Evolutionary conservation across 2,329 filamentous ascomycete genomes (phyloP), one percentile per base, ranked within the genome.

Genomic region (Diaporthe nobilis): DNA sequence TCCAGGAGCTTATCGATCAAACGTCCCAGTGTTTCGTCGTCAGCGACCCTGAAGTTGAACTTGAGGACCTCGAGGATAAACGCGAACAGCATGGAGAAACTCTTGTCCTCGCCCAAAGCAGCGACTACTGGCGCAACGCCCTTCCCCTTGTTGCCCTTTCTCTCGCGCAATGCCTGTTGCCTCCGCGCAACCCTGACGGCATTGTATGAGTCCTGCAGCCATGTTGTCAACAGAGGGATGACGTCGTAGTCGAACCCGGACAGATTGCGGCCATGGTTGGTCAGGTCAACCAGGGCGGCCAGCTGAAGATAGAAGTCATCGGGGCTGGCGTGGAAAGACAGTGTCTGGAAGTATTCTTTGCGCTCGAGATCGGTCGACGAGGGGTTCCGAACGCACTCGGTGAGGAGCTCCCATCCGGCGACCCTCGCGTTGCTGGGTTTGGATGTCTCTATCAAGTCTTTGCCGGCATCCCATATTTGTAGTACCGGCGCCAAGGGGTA

Each of bases 31-130:
- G 92, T 90, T 44, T 87, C 84, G 77, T 94, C 92, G 77, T 89
- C 89, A 34, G 93, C 91, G 44, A 91, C 88, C 78, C 92, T 93
- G 82, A 92, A 93, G 81, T 93, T 94, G 86, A 94, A 95, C 81
- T 94, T 95, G 85, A 94, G 91, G 72, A 94, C 87, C 77, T 94
- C 91, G 75, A 89, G 88, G 72, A 93, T 87, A 78, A 92, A 94
- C 17, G 86, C 83, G 80, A 95, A 95, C 3, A 95, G 84, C 65
- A 90, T 88, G 3, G 88, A 85, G 72, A 95, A 86, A 79, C 91
- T 92, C 78, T 89, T 88, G 76, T 93, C 92, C 80, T 92, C 91
- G 39, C 85, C 87, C 4, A 85, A 84, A 7, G 81, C 82, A 31
- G 84, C 82, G 28, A 63, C 37, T 34, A 57, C 25, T 22, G 61